Conservation (phyloP, 495 filamentous ascomycete genomes). For the Daldinia grandis region DNA sequence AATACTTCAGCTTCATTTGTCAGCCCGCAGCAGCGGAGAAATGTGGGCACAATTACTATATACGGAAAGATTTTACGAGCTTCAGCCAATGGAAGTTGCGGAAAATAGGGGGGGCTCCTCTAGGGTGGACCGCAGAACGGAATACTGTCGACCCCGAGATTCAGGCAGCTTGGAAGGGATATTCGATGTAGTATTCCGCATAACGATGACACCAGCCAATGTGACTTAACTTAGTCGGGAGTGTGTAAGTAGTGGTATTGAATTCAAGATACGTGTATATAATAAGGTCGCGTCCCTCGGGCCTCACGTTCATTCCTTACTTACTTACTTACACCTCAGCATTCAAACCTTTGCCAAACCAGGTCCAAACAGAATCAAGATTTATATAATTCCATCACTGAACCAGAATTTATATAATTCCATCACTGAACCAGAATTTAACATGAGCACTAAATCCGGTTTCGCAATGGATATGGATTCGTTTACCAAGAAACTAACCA, state of each 20-base stretch:
- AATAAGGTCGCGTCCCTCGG: not conserved
- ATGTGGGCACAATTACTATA: slow-evolving; percentile 17
- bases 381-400: not conserved
- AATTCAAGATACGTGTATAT: not conserved
- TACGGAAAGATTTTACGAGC: not conserved
- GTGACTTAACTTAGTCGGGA: not conserved
- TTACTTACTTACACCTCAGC: not conserved
- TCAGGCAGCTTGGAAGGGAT: not conserved
- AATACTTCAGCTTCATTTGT: slow-evolving; percentile 28
- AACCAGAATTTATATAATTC: not conserved
- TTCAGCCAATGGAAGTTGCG: slow-evolving; percentile 26
- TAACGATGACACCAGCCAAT: not conserved
- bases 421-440: not conserved
- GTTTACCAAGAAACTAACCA: slow-evolving; percentile 18
- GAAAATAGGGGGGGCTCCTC: slow-evolving; percentile 7
- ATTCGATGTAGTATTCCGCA: not conserved
- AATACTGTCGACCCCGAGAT: not conserved
- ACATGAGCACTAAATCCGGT: not conserved
- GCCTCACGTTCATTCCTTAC: not conserved
- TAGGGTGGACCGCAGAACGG: not conserved
- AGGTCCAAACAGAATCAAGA: not conserved
- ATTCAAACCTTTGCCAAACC: not conserved
- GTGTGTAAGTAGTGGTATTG: not conserved
- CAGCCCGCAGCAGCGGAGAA: slow-evolving; percentile 30
- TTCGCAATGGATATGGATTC: not conserved